Base-by-base conservation (phyloP, 2,329 filamentous ascomycete genomes). In the Colletotrichum ledebouriae region DNA sequence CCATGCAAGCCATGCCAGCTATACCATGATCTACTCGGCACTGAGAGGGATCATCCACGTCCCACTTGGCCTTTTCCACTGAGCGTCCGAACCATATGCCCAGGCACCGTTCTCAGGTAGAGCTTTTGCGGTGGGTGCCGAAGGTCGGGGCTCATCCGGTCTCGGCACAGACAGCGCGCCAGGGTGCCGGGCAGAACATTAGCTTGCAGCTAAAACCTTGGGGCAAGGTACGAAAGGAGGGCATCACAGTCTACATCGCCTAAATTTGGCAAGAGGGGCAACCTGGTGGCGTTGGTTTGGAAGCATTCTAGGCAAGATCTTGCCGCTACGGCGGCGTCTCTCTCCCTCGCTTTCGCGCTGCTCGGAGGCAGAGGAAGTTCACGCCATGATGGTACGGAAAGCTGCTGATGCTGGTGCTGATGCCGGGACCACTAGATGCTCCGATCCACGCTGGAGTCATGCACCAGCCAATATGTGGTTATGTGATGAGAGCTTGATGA, bases 161-260 rank as follows among this genome's bases (percentile, higher is more conserved):
- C 66, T 69, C 56, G 61, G 66, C 66, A 69, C 61, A 56, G 56
- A 65, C 61, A 56, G 20, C 41, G 42, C 64, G 66, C 66, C 61
- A 65, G 34, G 44, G 55, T 37, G 55, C 55, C 66, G 49, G 56
- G 25, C 61, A 68, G 60, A 25, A 60, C 29, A 42, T 55, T 69
- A 60, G 66, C 55, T 65, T 55, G 61, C 66, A 65, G 66, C 61
- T 56, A 69, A 69, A 60, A 66, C 66, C 41, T 50, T 29, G 41
- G 20, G 47, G 47, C 41, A 46, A 42, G 17, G 17, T 33, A 59
- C 53, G n/a, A 58, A 33, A 47, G 41, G 39, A 17, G 39, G 56
- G 46, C 17, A 37, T 56, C 46, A 15, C 33, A 52, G 47, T n/a
- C 15, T 20, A 34, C 42, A 33, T 46, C 59, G 59, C 47, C 59